Evolutionary conservation across 345 rosid genomes (phyloP).

Genomic region (Firmiana major): DNA sequence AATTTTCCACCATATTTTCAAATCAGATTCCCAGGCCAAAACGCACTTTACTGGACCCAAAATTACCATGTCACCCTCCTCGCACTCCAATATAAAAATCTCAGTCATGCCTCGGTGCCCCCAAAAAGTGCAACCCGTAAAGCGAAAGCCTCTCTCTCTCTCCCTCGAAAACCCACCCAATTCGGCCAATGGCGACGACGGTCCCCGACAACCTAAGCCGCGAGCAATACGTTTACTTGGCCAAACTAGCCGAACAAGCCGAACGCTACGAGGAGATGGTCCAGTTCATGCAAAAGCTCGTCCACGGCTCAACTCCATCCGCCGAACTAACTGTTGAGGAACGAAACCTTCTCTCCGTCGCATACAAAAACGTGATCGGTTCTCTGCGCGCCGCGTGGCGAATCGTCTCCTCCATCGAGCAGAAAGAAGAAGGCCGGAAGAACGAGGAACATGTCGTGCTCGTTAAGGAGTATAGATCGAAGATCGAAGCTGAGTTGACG

Average conservation of each 20-base stretch:
- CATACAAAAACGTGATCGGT: constrained; percentile 97
- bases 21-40: not conserved
- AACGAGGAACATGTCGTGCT: constrained; percentile 89
- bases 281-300: constrained; percentile 84
- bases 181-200: constrained; percentile 24
- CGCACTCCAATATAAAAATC: not conserved
- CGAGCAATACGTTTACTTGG: constrained; percentile 88
- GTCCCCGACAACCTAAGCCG: constrained; percentile 58
- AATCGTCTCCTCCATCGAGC: constrained; percentile 89
- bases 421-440: constrained; percentile 88
- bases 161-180: not conserved
- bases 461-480: constrained; percentile 92
- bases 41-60: not conserved
- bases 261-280: constrained; percentile 99
- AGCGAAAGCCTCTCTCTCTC: not conserved
- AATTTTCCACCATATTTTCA: not conserved
- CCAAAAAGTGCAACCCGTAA: not conserved
- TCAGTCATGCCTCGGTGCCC: not conserved
- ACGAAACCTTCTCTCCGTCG: constrained; percentile 92
- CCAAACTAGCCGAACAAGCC: constrained; percentile 94
- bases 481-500: constrained; percentile 76
- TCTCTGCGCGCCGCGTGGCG: constrained; percentile 98
- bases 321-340: constrained; percentile 89
- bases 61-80: constrained; percentile 11
- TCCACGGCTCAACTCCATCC: constrained; percentile 64